phyloP scores from a whole-genome alignment of 805 yeast species.

The Yarrowia bubula region DNA sequence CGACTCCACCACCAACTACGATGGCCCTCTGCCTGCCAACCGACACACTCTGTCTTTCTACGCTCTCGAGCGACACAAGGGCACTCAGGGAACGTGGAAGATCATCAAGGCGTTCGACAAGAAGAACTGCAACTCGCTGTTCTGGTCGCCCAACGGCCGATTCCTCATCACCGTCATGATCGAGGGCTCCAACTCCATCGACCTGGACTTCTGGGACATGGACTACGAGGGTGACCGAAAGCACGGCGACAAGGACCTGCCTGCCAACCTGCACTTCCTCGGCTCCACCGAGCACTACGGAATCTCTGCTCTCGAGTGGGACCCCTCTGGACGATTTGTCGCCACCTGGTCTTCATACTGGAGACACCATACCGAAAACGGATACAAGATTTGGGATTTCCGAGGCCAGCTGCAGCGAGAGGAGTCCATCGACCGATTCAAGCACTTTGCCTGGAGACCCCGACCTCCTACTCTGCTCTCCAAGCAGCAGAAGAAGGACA shows the following conservation, averaged over 20 bases:
- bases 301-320: conserved; percentile 86
- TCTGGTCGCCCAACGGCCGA: conserved; percentile 93
- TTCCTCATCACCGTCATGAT: conserved; percentile 58
- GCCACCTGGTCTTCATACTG: conserved; percentile 85
- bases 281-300: conserved; percentile 67
- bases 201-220: conserved; percentile 80
- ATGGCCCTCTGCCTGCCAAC: conserved; percentile 32
- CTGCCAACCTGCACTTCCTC: conserved; percentile 60
- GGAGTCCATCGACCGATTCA: conserved; percentile 77
- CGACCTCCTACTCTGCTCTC: conserved; percentile 79
- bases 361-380: conserved; percentile 84
- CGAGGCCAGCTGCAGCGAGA: conserved; percentile 75
- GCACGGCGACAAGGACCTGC: conserved; percentile 49
- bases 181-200: conserved; percentile 49
- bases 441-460: conserved; percentile 94
- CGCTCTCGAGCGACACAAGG: conserved; percentile 66
- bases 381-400: conserved; percentile 82
- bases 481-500: conserved; percentile 80
- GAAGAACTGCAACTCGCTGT: conserved; percentile 67
- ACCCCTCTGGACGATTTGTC: conserved; percentile 89
- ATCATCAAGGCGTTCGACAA: conserved; percentile 56
- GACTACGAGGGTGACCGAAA: conserved; percentile 71
- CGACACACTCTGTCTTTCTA: conserved; percentile 71
- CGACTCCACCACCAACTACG: conserved; percentile 29
- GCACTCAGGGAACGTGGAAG: conserved; percentile 56